These are phyloP conservation scores for Fusarium sublunatum DNA, from an alignment of 2,329 filamentous ascomycete species.

Conservation along the genomic window DNA sequence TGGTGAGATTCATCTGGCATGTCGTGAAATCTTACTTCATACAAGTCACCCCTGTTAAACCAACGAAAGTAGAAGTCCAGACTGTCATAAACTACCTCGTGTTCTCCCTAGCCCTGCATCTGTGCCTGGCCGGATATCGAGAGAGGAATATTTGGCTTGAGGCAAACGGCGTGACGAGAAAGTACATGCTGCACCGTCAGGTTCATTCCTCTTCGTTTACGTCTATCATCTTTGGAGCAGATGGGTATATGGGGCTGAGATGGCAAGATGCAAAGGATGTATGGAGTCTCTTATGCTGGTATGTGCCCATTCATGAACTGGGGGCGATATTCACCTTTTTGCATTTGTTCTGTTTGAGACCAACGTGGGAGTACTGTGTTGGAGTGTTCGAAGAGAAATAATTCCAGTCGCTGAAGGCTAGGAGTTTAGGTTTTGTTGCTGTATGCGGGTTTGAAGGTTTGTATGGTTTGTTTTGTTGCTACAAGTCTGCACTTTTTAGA, in stretches of 20 bases:
- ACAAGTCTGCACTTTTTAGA: too few species aligned
- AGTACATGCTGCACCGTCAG: slow-evolving; percentile 42
- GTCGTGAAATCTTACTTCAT: too few species aligned
- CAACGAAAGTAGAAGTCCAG: neutral
- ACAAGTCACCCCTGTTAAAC: neutral
- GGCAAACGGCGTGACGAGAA: slow-evolving; percentile 48
- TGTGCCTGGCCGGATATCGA: slow-evolving; percentile 27
- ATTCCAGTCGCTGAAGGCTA: too few species aligned
- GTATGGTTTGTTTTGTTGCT: too few species aligned
- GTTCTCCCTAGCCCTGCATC: slow-evolving; percentile 28
- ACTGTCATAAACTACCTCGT: slow-evolving; percentile 11
- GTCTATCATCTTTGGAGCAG: slow-evolving; percentile 10
- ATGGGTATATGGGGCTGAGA: slow-evolving; percentile 7
- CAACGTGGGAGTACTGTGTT: too few species aligned
- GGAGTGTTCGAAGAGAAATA: too few species aligned
- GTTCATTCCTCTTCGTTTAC: slow-evolving; percentile 10
- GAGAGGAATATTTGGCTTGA: slow-evolving; percentile 48
- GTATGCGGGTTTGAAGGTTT: too few species aligned
- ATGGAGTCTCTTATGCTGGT: neutral
- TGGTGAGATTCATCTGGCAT: neutral
- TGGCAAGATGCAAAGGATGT: neutral
- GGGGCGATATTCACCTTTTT: too few species aligned
- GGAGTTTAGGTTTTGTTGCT: too few species aligned
- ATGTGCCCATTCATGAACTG: neutral
- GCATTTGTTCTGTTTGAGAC: too few species aligned